Percentiles rank a stretch among this genome's conserved stretches.
Evolutionary conservation across 176 grass and related monocot genomes (phyloP).

Genomic region (Zea luxurians): DNA sequence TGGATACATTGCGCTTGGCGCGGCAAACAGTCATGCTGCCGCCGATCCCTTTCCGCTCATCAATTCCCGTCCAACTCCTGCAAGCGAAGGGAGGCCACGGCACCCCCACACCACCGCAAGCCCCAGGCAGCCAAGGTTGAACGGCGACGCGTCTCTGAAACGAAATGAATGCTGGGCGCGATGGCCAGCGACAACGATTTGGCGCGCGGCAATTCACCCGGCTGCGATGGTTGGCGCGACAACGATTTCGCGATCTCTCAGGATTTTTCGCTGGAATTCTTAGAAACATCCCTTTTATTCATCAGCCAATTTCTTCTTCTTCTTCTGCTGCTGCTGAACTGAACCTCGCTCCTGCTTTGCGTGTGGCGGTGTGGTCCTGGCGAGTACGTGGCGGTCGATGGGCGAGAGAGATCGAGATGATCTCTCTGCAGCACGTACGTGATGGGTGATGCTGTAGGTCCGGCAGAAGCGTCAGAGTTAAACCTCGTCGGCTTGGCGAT

Average conservation of each 20-base stretch:
- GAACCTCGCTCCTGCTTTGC: background rate
- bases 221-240: background rate
- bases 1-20: background rate
- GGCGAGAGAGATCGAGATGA: background rate
- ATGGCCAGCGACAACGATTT: slow-evolving; percentile 1
- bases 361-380: slow-evolving; percentile 19
- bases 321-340: too few relatives aligned
- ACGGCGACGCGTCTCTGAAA: background rate
- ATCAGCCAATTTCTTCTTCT: too few relatives aligned
- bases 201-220: background rate
- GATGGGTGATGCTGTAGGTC: slow-evolving; percentile 27
- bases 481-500: slow-evolving; percentile 7
- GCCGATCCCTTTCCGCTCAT: slow-evolving; percentile 31
- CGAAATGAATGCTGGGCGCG: background rate
- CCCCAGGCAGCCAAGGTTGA: background rate
- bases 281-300: too few relatives aligned
- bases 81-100: background rate
- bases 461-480: slow-evolving; percentile 27
- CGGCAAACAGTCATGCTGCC: background rate
- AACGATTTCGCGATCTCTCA: too few relatives aligned
- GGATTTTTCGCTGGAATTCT: too few relatives aligned
- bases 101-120: too few relatives aligned
- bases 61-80: slow-evolving; percentile 10
- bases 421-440: background rate
- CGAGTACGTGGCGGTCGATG: background rate